Base-by-base conservation (phyloP, 805 yeast genomes). In the Cyberlindnera japonica region DNA sequence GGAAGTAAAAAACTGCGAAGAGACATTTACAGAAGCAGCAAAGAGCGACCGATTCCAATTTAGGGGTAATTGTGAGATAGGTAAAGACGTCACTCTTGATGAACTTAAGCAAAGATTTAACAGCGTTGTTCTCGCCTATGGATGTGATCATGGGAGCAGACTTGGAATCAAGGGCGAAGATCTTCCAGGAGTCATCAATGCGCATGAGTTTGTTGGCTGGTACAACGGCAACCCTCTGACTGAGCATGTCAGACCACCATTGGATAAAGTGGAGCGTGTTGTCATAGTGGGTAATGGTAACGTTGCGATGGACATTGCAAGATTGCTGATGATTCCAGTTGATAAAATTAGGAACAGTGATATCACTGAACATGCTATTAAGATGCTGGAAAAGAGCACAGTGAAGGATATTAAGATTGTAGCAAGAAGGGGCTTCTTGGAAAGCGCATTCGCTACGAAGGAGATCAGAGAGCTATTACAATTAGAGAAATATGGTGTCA, bases 211-310 rank as follows among this genome's bases (percentile, higher is more conserved):
- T 65, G 98, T 93, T 19, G 93, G 87, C 33, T 93, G 99, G 99
- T 93, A 93, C 62, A 93, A 93, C 55, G 95, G 95, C 0, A 83
- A 81, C 51, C 96, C 96, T 0, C 79, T 75, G 26, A 67, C 67
- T 33, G 64, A 27, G 22, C 15, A 13, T 17, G 58, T 69, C 13
- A 62, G 69, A 16, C 83, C 87, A 5, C 79, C 79, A n/a, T 68
- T 91, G 51, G 69, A 71, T 3, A 63, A 72, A 22, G 80, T 81
- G 3, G 72, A 75, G 45, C 68, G 72, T 27, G 95, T 88, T 2
- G 77, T 83, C 0, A 81, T 93, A 23, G 74, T 93, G n/a, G 99
- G 99, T 6, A 91, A 90, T 61, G 99, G 99, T 33, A 93, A 93
- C 58, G 99, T 93, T 14, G 96, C 98, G 0, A 65, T 93, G 45